phyloP scores from a whole-genome alignment of 1,284 basidiomycete genomes.

The Microstroma glucosiphilum region DNA sequence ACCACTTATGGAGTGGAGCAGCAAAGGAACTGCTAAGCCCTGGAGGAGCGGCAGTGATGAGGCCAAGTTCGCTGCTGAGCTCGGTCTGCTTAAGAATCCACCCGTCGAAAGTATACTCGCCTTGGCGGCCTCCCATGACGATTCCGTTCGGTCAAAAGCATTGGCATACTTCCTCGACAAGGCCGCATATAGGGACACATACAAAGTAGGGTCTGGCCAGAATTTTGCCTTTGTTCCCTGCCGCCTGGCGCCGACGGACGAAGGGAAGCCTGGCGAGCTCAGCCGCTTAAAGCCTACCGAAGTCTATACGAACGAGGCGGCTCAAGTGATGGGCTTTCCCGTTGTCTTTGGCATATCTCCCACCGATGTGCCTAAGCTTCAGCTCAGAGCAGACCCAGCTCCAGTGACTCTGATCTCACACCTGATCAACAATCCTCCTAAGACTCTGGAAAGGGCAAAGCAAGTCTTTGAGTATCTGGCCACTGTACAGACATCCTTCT shows the following conservation, averaged over 20 bases:
- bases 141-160: conserved; percentile 25
- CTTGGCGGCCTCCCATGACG: conserved; percentile 22
- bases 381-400: conserved; percentile 69
- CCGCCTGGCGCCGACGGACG: conserved; percentile 39
- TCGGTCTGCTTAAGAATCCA: conserved; percentile 72
- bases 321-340: conserved; percentile 69
- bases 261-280: conserved; percentile 49
- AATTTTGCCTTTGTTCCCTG: conserved; percentile 71
- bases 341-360: conserved; percentile 59
- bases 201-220: background rate
- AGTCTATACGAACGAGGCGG: conserved; percentile 69
- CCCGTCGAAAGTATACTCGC: conserved; percentile 60
- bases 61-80: conserved; percentile 75
- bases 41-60: conserved; percentile 33
- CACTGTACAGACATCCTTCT: conserved; percentile 49
- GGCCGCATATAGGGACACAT: conserved; percentile 9
- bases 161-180: conserved; percentile 43
- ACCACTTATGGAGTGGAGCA: conserved; percentile 77
- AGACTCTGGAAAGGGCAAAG: conserved; percentile 56
- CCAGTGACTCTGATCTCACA: conserved; percentile 62
- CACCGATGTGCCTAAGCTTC: conserved; percentile 63
- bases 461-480: conserved; percentile 74
- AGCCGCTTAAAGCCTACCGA: conserved; percentile 66
- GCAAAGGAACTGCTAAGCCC: conserved; percentile 42
- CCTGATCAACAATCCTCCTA: conserved; percentile 63